Evolutionary conservation across 352 stramenopile species (phyloP).

Genomic region (Globisporangium cystogenes): DNA sequence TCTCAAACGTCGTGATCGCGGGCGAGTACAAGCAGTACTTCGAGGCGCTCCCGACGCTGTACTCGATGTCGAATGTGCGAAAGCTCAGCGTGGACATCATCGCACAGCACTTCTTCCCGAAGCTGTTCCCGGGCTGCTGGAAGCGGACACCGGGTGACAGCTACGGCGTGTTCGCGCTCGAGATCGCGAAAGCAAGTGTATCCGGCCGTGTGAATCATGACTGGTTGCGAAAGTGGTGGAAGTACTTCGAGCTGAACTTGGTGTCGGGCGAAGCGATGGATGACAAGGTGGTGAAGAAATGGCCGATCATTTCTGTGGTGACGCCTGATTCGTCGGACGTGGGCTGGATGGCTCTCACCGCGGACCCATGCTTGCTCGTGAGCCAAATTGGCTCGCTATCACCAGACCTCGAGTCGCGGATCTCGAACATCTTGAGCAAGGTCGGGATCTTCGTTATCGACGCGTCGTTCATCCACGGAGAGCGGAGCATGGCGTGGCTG

Average conservation of each 20-base stretch:
- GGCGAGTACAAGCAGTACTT: conserved; percentile 37
- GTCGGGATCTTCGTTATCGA: conserved; percentile 42
- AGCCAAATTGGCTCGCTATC: conserved; percentile 6
- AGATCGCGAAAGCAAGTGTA: conserved; percentile 2
- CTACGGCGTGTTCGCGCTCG: conserved; percentile 25
- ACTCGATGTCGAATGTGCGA: conserved; percentile 40
- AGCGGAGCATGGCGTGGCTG: conserved; percentile 40
- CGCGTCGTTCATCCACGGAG: conserved; percentile 27
- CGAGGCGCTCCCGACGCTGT: conserved; percentile 33
- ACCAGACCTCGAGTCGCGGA: background rate
- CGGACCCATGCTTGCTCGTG: conserved; percentile 31
- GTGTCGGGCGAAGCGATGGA: conserved; percentile 18
- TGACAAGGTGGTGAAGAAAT: conserved; percentile 22
- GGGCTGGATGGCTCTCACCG: conserved; percentile 28
- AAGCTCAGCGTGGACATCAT: conserved; percentile 26
- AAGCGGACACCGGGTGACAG: conserved; percentile 10
- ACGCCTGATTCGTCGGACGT: conserved; percentile 9
- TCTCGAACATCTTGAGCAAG: conserved; percentile 24
- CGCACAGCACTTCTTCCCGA: conserved; percentile 33
- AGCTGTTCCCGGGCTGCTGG: conserved; percentile 29
- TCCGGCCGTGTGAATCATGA: conserved; percentile 17
- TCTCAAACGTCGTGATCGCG: conserved; percentile 31
- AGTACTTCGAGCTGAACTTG: conserved; percentile 39
- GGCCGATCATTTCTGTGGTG: conserved; percentile 37
- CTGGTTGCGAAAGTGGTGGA: conserved; percentile 50